Conservation (phyloP, 2,329 filamentous ascomycete species). For the Tolypocladium guangdongense region DNA sequence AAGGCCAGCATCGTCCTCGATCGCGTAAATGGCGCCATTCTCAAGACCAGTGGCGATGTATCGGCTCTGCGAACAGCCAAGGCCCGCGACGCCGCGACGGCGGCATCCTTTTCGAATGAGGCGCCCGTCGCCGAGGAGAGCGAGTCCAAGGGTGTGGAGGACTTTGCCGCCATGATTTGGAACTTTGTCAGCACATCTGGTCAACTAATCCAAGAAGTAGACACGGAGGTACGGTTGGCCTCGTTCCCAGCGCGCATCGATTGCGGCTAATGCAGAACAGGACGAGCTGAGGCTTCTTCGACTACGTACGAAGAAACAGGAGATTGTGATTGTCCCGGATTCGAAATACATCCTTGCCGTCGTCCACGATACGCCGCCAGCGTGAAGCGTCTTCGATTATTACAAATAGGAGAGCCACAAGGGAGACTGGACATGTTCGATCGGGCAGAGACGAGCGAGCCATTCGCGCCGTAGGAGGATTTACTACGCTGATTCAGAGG, state of each 20-base stretch:
- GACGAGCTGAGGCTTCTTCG: conserved; percentile 69
- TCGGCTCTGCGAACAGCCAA: conserved; percentile 38
- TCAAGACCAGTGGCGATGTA: conserved; percentile 63
- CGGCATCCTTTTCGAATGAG: conserved; percentile 36
- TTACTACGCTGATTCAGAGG: not conserved
- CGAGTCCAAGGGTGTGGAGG: conserved; percentile 52
- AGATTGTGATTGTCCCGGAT: conserved; percentile 75
- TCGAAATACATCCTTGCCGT: conserved; percentile 68
- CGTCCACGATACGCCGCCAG: conserved; percentile 69
- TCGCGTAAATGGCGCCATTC: conserved; percentile 58
- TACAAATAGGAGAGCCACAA: not conserved
- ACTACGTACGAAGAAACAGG: conserved; percentile 73
- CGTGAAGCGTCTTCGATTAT: conserved; percentile 25
- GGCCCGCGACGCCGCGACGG: conserved; percentile 22
- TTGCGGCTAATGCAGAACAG: conserved; percentile 24
- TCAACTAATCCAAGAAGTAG: conserved; percentile 59
- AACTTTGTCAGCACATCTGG: conserved; percentile 61
- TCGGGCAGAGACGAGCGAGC: not conserved
- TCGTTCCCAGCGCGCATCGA: too few relatives aligned
- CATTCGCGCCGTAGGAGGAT: not conserved
- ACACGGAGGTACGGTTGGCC: conserved; percentile 47
- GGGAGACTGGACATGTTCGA: not conserved
- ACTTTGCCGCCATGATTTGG: conserved; percentile 68
- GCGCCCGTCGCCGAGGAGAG: conserved; percentile 28
- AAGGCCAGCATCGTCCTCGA: conserved; percentile 69